These are phyloP conservation scores for Backusella mclennaniae DNA, from an alignment of 192 early-diverging fungal species.

Conservation along the genomic window DNA sequence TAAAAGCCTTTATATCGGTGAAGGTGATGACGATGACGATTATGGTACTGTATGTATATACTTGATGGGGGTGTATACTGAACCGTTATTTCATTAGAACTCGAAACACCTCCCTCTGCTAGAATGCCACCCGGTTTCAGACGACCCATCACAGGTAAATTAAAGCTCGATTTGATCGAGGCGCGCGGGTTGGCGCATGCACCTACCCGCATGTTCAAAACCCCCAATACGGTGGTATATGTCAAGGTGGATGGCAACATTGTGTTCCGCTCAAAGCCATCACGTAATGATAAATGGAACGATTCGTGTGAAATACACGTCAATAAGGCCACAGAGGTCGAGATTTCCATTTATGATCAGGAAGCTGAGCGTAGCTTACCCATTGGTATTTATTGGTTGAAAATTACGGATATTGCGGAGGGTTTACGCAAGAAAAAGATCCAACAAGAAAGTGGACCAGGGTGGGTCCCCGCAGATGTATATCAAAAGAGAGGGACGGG, in stretches of 20 bases:
- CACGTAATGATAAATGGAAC: slow-evolving; percentile 70
- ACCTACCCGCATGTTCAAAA: slow-evolving; percentile 53
- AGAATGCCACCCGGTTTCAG: slow-evolving; percentile 61
- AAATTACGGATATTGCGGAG: slow-evolving; percentile 90
- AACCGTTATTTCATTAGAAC: slow-evolving; percentile 13
- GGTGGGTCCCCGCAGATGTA: slow-evolving; percentile 49
- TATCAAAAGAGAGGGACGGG: slow-evolving; percentile 10
- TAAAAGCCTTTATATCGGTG: slow-evolving; percentile 80
- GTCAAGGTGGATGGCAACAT: slow-evolving; percentile 84
- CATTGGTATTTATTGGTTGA: slow-evolving; percentile 90
- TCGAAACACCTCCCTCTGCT: slow-evolving; percentile 43
- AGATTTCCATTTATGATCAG: slow-evolving; percentile 88
- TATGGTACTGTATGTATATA: slow-evolving; percentile 30
- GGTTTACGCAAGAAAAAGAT: slow-evolving; percentile 75
- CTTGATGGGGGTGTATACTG: background rate
- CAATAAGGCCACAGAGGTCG: slow-evolving; percentile 89
- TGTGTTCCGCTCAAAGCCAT: slow-evolving; percentile 70
- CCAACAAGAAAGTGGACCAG: slow-evolving; percentile 53
- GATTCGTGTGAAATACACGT: slow-evolving; percentile 87
- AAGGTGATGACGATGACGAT: slow-evolving; percentile 73
- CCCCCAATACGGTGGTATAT: slow-evolving; percentile 69
- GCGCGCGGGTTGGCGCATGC: slow-evolving; percentile 60
- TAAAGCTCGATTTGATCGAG: slow-evolving; percentile 64
- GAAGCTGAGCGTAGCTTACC: slow-evolving; percentile 67
- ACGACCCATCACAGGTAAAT: slow-evolving; percentile 68